Percentiles rank a stretch among this genome's conserved stretches.
Conservation (phyloP, 163 green algal species). For the Scenedesmus sp. region DNA sequence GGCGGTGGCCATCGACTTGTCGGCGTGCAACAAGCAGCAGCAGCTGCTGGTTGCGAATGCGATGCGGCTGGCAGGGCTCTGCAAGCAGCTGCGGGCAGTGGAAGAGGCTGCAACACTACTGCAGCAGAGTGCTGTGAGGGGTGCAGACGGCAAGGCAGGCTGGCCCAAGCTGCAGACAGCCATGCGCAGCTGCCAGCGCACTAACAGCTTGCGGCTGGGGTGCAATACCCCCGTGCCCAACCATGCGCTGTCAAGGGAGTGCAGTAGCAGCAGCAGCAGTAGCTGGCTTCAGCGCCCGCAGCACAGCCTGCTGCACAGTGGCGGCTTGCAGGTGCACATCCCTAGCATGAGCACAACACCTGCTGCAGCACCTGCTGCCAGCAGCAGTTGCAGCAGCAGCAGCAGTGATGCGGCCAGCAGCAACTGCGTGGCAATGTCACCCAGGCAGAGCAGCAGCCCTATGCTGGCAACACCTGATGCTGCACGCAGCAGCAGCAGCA, state of each 20-base stretch:
- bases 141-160: neutral
- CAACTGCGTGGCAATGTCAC: neutral
- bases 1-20: neutral
- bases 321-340: neutral
- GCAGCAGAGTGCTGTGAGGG: neutral
- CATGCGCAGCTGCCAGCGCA: slow-evolving; percentile 8
- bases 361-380: neutral
- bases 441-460: neutral
- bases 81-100: neutral
- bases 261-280: neutral
- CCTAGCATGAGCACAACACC: neutral
- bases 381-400: neutral
- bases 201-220: neutral
- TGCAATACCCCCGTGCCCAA: neutral
- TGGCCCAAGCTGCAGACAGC: slow-evolving; percentile 10
- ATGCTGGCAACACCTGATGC: neutral
- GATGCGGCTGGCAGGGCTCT: neutral
- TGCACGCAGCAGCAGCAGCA: neutral
- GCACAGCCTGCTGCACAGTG: neutral
- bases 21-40: neutral
- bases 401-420: neutral
- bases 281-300: neutral
- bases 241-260: neutral
- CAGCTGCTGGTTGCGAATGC: neutral
- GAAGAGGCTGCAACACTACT: neutral